Conservation (phyloP, 139 green algal genomes). For the Tetraselmis chui region DNA sequence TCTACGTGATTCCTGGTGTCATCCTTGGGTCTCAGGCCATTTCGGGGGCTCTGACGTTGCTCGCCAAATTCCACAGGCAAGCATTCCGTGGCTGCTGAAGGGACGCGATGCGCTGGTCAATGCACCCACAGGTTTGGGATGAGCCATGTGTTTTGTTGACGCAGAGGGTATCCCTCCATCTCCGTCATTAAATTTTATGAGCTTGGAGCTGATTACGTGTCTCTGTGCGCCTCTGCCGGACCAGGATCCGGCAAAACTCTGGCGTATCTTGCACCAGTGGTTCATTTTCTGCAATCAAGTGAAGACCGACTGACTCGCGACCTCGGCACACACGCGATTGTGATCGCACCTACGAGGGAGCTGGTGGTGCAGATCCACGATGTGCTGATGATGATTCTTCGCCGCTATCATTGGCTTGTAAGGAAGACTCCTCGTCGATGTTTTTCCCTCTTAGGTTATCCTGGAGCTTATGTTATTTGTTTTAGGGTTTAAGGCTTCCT, state of each 20-base stretch:
- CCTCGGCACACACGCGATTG: conserved; percentile 67
- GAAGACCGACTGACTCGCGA: conserved; percentile 40
- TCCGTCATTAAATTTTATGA: no score
- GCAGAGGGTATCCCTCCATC: no score
- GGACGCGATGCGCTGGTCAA: conserved; percentile 60
- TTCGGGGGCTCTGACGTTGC: not conserved
- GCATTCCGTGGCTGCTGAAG: conserved; percentile 31
- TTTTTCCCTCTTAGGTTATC: no score
- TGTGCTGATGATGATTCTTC: conserved; percentile 32
- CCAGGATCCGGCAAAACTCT: conserved; percentile 85
- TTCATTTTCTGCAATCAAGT: conserved; percentile 62
- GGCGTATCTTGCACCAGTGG: conserved; percentile 80
- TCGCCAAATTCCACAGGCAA: not conserved
- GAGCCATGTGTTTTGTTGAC: no score
- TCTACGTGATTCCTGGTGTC: conserved; percentile 16
- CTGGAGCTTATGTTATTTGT: no score
- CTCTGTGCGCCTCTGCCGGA: not conserved
- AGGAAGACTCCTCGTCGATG: no score
- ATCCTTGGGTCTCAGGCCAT: not conserved
- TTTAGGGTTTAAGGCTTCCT: no score
- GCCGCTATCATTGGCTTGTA: conserved; percentile 46
- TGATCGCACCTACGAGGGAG: conserved; percentile 83
- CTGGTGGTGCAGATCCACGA: conserved; percentile 72
- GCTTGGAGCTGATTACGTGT: no score
- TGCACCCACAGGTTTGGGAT: conserved; percentile 48